A percentile compares a stretch with the other conserved stretches of the same genome.
Evolutionary conservation across 2,329 filamentous ascomycete species (phyloP).

Genomic region (Xylariomycetidae sp.): DNA sequence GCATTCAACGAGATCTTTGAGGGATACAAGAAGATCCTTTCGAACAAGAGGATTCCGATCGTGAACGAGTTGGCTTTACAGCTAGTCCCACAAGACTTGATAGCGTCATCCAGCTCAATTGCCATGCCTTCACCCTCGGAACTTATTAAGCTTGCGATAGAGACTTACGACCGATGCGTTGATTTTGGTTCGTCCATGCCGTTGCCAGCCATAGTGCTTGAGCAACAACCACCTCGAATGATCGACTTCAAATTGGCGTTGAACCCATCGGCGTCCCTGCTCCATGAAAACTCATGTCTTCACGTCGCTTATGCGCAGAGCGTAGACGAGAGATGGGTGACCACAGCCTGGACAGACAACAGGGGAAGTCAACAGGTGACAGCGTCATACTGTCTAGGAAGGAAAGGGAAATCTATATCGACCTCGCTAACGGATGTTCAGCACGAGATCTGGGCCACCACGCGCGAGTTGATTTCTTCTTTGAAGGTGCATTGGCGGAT

Average conservation of each 20-base stretch:
- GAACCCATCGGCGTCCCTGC: conserved; percentile 65
- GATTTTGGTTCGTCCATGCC: conserved; percentile 52
- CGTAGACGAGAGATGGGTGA: conserved; percentile 72
- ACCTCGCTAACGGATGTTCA: conserved; percentile 59
- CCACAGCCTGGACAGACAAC: conserved; percentile 76
- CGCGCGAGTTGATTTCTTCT: conserved; percentile 64
- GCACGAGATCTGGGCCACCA: conserved; percentile 74
- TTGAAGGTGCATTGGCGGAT: conserved; percentile 74
- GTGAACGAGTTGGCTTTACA: conserved; percentile 71
- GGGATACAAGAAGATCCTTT: conserved; percentile 48
- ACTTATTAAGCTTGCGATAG: conserved; percentile 61
- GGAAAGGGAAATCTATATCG: conserved; percentile 48
- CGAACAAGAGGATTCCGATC: conserved; percentile 42
- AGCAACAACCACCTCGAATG: conserved; percentile 62
- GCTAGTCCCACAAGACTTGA: conserved; percentile 63
- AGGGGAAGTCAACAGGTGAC: conserved; percentile 68
- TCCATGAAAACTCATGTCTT: conserved; percentile 75
- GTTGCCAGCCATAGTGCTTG: conserved; percentile 68
- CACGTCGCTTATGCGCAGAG: conserved; percentile 77
- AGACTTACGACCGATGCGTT: conserved; percentile 73
- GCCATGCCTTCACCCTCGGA: conserved; percentile 58
- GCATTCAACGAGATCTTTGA: conserved; percentile 71
- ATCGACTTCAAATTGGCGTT: conserved; percentile 71
- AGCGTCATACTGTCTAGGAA: conserved; percentile 66
- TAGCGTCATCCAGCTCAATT: conserved; percentile 60